Evolutionary conservation across 2,329 filamentous ascomycete species (phyloP).

Genomic region (Fusarium nanum): DNA sequence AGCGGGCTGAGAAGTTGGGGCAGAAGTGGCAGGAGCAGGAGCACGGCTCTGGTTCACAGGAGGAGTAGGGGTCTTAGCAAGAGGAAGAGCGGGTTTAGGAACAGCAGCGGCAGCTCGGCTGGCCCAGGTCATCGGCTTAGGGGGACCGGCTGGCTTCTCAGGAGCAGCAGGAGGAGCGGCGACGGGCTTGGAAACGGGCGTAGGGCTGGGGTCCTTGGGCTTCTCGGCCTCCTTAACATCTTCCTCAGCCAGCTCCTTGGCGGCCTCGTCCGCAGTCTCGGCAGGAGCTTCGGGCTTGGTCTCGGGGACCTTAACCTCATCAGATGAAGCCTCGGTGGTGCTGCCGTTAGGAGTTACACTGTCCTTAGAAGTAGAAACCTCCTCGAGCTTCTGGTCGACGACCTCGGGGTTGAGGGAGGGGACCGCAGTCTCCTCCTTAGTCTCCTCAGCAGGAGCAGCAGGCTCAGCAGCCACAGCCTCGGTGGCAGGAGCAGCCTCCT

Average conservation of each 20-base stretch:
- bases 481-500: conserved; percentile 47
- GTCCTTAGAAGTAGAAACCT: conserved; percentile 59
- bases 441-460: conserved; percentile 48
- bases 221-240: conserved; percentile 70
- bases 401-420: conserved; percentile 59
- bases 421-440: conserved; percentile 44
- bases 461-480: conserved; percentile 54
- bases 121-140: conserved; percentile 80
- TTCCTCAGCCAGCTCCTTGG: conserved; percentile 66
- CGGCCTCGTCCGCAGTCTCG: conserved; percentile 62
- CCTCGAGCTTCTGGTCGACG: conserved; percentile 82
- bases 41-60: conserved; percentile 64
- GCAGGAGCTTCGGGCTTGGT: conserved; percentile 51
- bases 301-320: conserved; percentile 55
- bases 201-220: conserved; percentile 72
- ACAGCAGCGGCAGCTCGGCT: conserved; percentile 72
- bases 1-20: conserved; percentile 53
- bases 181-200: conserved; percentile 57
- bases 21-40: conserved; percentile 58
- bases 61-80: conserved; percentile 68
- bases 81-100: conserved; percentile 63
- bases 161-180: conserved; percentile 51
- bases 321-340: conserved; percentile 50
- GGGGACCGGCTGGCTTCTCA: conserved; percentile 58
- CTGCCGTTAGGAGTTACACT: conserved; percentile 50